A percentile compares a stretch with the other conserved stretches of the same genome.
These are phyloP conservation scores for Pythium brachiatum DNA, from an alignment of 352 stramenopile species.

Conservation along the genomic window DNA sequence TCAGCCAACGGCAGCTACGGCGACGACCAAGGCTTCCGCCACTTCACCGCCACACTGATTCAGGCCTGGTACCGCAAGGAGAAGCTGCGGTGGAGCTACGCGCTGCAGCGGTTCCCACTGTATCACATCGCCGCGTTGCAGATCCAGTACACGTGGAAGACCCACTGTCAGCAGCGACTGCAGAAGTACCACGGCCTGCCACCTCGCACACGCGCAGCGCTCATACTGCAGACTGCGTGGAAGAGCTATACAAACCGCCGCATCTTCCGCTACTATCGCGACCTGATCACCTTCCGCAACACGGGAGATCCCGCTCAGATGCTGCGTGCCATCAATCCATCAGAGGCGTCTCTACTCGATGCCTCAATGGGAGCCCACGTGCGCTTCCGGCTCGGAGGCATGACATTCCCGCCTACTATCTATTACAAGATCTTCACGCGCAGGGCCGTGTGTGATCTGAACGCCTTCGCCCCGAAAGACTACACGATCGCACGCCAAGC, in stretches of 20 bases:
- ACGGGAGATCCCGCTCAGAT: conserved; percentile 75
- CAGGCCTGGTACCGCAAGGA: conserved; percentile 77
- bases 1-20: conserved; percentile 42
- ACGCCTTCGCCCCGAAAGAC: conserved; percentile 88
- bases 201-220: conserved; percentile 38
- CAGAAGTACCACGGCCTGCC: conserved; percentile 30
- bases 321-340: conserved; percentile 82
- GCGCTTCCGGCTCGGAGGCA: conserved; percentile 84
- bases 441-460: conserved; percentile 83
- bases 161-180: conserved; percentile 43
- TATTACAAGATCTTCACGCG: conserved; percentile 95
- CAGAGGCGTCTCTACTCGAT: conserved; percentile 74
- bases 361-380: conserved; percentile 78
- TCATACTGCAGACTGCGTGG: conserved; percentile 62
- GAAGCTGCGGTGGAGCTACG: conserved; percentile 39
- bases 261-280: conserved; percentile 79
- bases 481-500: conserved; percentile 64
- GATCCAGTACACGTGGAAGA: conserved; percentile 74
- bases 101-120: conserved; percentile 52
- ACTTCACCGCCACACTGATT: conserved; percentile 56
- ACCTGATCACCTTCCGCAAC: conserved; percentile 80
- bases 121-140: conserved; percentile 88
- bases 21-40: conserved; percentile 53
- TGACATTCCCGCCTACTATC: conserved; percentile 89
- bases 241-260: conserved; percentile 68